Conservation (phyloP, 2,329 filamentous ascomycete genomes). For the Colletotrichum karsti region DNA sequence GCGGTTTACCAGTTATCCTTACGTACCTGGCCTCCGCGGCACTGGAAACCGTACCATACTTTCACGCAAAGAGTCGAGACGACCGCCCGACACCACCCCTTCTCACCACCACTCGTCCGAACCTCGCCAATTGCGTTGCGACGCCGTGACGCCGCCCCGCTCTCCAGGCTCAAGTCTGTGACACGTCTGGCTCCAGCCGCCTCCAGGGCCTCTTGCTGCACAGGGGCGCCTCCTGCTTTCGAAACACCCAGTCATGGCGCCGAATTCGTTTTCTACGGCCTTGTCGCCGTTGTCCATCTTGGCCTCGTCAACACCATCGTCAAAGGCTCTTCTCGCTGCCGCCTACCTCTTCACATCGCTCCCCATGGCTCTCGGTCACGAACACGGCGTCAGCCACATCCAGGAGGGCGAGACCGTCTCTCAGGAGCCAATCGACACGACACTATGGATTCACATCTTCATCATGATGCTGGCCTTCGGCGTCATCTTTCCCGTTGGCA, state of each 20-base stretch:
- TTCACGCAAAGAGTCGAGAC: neutral
- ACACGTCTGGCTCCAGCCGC: slow-evolving; percentile 25
- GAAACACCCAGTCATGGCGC: slow-evolving; percentile 28
- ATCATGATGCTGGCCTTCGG: slow-evolving; percentile 89
- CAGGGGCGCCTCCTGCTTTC: slow-evolving; percentile 10
- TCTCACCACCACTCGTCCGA: slow-evolving; percentile 13
- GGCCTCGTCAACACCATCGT: neutral
- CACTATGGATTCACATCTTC: slow-evolving; percentile 93
- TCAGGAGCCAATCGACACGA: slow-evolving; percentile 81
- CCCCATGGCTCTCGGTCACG: slow-evolving; percentile 47
- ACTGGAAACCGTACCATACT: neutral
- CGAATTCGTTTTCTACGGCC: slow-evolving; percentile 19
- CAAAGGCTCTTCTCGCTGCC: neutral
- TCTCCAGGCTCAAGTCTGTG: slow-evolving; percentile 23
- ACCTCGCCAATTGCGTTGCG: slow-evolving; percentile 28
- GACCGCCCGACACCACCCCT: slow-evolving; percentile 7
- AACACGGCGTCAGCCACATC: slow-evolving; percentile 63
- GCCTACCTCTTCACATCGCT: slow-evolving; percentile 23
- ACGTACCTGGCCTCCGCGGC: neutral
- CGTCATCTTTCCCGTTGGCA: slow-evolving; percentile 90
- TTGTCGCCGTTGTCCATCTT: slow-evolving; percentile 8
- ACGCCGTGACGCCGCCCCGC: slow-evolving; percentile 24
- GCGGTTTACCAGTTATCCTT: no score
- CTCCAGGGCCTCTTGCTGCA: slow-evolving; percentile 1
- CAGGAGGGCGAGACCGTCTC: slow-evolving; percentile 75